phyloP scores from a whole-genome alignment of 805 yeast genomes.

The Candida easanensis region DNA sequence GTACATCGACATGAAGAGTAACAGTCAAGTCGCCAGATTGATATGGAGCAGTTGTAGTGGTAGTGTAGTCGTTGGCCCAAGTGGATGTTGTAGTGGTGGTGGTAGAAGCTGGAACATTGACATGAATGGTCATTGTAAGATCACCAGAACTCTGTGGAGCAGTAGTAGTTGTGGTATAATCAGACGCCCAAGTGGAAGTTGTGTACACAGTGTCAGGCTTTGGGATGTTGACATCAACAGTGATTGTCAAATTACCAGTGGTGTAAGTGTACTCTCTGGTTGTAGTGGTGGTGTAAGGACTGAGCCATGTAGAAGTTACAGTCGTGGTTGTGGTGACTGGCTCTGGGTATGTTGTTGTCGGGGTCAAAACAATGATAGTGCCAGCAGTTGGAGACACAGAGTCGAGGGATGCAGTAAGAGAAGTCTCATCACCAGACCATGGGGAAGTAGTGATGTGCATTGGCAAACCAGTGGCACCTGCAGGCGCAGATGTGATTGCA shows the following conservation, averaged over 20 bases:
- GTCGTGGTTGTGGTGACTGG: conserved; percentile 9
- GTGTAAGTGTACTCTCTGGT: conserved; percentile 7
- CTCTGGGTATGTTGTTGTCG: conserved; percentile 11
- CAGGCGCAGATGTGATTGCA: conserved; percentile 16
- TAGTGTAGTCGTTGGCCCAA: conserved; percentile 4
- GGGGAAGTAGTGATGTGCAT: conserved; percentile 15
- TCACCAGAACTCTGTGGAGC: conserved; percentile 11
- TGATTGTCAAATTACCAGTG: conserved; percentile 10
- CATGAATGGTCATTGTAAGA: conserved; percentile 10
- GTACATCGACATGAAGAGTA: conserved; percentile 11
- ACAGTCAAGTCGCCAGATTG: conserved; percentile 9
- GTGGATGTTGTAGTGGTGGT: conserved; percentile 1
- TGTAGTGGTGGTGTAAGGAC: conserved; percentile 8
- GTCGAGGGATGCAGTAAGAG: conserved; percentile 15
- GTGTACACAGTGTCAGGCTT: conserved; percentile 3
- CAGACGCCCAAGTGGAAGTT: conserved; percentile 5
- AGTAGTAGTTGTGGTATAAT: conserved; percentile 11
- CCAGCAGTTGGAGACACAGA: conserved; percentile 16
- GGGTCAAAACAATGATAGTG: conserved; percentile 19
- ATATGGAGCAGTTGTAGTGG: conserved; percentile 11
- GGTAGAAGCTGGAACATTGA: conserved; percentile 9
- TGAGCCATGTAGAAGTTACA: conserved; percentile 1
- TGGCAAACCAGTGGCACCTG: conserved; percentile 23
- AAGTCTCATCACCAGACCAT: conserved; percentile 21
- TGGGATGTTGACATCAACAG: conserved; percentile 6